phyloP scores from a whole-genome alignment of 345 rosid genomes.

The Raphanus sativus region DNA sequence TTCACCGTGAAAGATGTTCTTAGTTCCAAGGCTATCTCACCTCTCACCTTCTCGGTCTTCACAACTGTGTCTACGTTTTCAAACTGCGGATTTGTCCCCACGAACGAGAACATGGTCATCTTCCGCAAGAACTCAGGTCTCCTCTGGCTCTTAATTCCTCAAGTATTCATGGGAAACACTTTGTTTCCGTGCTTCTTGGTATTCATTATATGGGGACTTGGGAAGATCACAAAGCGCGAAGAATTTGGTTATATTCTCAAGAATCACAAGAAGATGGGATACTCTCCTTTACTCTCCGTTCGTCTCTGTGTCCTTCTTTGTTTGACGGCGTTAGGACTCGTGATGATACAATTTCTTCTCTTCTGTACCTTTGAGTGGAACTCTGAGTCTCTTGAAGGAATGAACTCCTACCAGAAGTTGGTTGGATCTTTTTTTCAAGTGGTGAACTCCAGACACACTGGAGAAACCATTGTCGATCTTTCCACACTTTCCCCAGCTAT shows the following conservation, averaged over 20 bases:
- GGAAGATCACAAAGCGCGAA: slow-evolving; percentile 38
- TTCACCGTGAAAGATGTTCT: slow-evolving; percentile 43
- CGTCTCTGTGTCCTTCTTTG: slow-evolving; percentile 34
- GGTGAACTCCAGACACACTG: slow-evolving; percentile 55
- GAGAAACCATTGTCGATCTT: slow-evolving; percentile 60
- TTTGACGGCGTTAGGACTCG: slow-evolving; percentile 46
- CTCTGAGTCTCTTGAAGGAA: slow-evolving; percentile 40
- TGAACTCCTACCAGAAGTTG: slow-evolving; percentile 44
- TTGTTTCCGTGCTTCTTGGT: slow-evolving; percentile 49
- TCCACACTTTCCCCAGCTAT: slow-evolving; percentile 53
- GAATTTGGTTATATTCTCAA: slow-evolving; percentile 43
- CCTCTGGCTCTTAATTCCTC: slow-evolving; percentile 54
- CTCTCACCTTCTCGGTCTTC: slow-evolving; percentile 54
- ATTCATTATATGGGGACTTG: slow-evolving; percentile 41
- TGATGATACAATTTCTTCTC: slow-evolving; percentile 40
- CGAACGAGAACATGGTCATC: slow-evolving; percentile 67
- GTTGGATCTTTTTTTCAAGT: slow-evolving; percentile 48
- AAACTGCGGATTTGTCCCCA: slow-evolving; percentile 68
- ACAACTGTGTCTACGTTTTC: slow-evolving; percentile 54
- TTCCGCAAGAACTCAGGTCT: slow-evolving; percentile 57
- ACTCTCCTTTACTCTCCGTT: slow-evolving; percentile 44
- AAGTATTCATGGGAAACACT: slow-evolving; percentile 57
- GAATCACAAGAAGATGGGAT: slow-evolving; percentile 44
- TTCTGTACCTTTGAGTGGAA: slow-evolving; percentile 57
- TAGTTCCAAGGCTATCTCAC: slow-evolving; percentile 37